Base-by-base conservation (phyloP, 2,329 filamentous ascomycete species). In the Ascochyta pisi region DNA sequence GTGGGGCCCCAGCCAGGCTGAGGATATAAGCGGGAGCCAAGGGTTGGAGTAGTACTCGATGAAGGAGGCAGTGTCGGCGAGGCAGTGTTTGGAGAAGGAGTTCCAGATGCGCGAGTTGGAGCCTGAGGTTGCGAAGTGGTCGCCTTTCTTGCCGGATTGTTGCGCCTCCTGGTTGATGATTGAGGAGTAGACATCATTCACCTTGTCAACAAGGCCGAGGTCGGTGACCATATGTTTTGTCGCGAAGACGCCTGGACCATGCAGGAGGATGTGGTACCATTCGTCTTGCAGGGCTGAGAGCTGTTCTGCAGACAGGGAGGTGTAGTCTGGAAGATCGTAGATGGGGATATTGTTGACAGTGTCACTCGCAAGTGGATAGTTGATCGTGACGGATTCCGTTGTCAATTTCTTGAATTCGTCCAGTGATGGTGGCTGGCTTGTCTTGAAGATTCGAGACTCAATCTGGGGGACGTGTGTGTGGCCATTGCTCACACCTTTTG, bases 31-130 rank as follows among this genome's bases (percentile, higher is more conserved):
- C 0, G 76, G 72, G 2, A 88, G 78, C 77, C 82, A 86, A 0
- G 84, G 84, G 60, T 88, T 88, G 4, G 83, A 78, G 70, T 85
- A 87, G 77, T 88, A 88, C 6, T 68, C 56, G 0, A 83, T 57
- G 63, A 88, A 88, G 0, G 81, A 83, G 0, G 65, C 39, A 0
- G 85, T 81, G 58, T 86, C 79, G 26, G 74, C 66, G 2, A 83
- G 68, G 19, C 79, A 82, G 64, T 88, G 86, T 65, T 88, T 89
- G 59, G 81, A 81, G 71, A 88, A 85, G 0, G 85, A 85, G 73
- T 88, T 88, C 85, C 85, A 89, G 74, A 88, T 86, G 9, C 86
- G 80, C 50, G 83, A 78, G 65, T 88, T 88, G 23, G 79, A 78
- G 22, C 82, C 82, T 2, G 78, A 76, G 4, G 78, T 72, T 1